Evolutionary conservation across 2,329 filamentous ascomycete genomes (phyloP), one percentile per base, ranked within the genome.

Genomic region (Exophiala bonariae): DNA sequence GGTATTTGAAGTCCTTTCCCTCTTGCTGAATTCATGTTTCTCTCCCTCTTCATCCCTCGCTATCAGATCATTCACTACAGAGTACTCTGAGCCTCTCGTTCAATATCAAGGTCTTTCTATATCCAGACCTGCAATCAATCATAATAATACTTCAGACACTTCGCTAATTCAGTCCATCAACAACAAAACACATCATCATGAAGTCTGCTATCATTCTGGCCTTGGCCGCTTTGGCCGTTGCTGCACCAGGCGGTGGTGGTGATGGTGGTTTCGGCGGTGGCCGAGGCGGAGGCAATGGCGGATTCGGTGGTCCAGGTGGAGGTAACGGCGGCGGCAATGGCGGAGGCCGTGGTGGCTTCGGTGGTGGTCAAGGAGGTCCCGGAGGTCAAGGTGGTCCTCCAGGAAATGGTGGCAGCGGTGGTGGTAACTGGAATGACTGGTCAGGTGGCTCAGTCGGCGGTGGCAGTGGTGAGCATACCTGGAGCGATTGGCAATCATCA

Each of bases 271-370:
- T 22, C 17, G 44, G 44, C 11, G 48, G 48, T 22, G 19, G 30
- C 13, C 22, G 42, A 20, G 34, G 37, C 32, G 51, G 48, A 32
- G 28, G 28, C 14, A 34, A 34, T 34, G 26, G 17, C 23, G 40
- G 40, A 7, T 14, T 19, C 28, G 40, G 40, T 14, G 38, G 38
- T 19, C 36, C 8, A 19, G 36, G 36, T 39, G 38, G 38, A 9
- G 38, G 38, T 20, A 16, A 5, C 3, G 85, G 93, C 10, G 23
- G 44, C 10, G 13, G n/a, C 18, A 34, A 37, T 32, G 31, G 42
- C 8, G 7, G 7, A 8, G 8, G 14, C 7, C 7, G 8, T 9
- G n/a, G n/a, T 22, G 48, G 46, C 18, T 37, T 22, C 17, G 44
- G 44, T 14, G 48, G 48, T 22, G 19, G 30, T 10, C 22, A 38